These are phyloP conservation scores for Scorias spongiosa DNA, from an alignment of 2,329 filamentous ascomycete genomes.

Conservation along the genomic window DNA sequence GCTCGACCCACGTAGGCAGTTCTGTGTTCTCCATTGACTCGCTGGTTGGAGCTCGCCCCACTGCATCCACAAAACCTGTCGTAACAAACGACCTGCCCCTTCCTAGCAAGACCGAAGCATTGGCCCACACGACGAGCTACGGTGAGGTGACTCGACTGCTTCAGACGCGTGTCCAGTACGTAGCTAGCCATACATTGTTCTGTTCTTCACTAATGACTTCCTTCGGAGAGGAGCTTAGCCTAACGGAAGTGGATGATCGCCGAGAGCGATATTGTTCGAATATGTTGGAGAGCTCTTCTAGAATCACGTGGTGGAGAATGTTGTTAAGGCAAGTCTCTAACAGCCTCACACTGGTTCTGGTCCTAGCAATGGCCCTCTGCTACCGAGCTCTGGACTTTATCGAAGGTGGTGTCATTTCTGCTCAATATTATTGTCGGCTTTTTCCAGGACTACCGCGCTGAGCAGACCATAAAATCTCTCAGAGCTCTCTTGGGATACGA, in stretches of 20 bases:
- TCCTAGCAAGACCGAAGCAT: background rate
- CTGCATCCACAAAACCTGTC: background rate
- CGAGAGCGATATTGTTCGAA: conserved; percentile 15
- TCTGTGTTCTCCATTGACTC: conserved; percentile 11
- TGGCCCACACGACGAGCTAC: conserved; percentile 9
- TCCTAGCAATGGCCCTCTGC: conserved; percentile 42
- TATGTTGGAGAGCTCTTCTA: conserved; percentile 14
- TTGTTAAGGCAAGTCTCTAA: conserved; percentile 23
- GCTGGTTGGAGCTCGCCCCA: conserved; percentile 12
- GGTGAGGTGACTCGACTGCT: conserved; percentile 7
- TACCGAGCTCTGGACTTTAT: conserved; percentile 45
- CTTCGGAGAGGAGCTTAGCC: conserved; percentile 10
- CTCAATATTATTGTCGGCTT: conserved; percentile 47
- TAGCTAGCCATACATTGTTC: background rate
- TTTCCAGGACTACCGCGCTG: conserved; percentile 44
- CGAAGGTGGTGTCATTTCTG: conserved; percentile 43
- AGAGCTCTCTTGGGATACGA: conserved; percentile 32
- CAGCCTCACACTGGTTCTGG: conserved; percentile 29
- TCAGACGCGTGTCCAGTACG: conserved; percentile 9
- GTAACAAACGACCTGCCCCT: conserved; percentile 5
- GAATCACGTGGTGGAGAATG: conserved; percentile 17
- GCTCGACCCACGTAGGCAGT: conserved; percentile 10
- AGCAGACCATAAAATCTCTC: conserved; percentile 44
- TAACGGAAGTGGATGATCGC: conserved; percentile 8
- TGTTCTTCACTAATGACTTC: conserved; percentile 1